These are phyloP conservation scores for Pseudocercospora ulei DNA, from an alignment of 2,329 filamentous ascomycete species.

Conservation along the genomic window DNA sequence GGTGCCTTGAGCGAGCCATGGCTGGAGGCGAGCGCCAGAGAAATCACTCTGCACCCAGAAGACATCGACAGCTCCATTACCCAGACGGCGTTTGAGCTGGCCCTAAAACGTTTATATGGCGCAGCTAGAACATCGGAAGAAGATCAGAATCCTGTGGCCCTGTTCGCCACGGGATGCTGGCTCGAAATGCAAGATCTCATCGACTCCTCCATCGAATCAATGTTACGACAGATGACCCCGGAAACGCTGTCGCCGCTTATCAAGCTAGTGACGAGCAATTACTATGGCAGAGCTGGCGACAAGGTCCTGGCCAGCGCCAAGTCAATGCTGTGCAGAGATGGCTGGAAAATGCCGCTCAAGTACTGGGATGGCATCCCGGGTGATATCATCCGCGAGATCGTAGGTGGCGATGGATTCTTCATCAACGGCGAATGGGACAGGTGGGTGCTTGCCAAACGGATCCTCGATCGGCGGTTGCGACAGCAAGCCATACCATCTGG, in stretches of 20 bases:
- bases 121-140: slow-evolving; percentile 43
- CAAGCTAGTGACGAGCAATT: slow-evolving; percentile 47
- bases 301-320: slow-evolving; percentile 49
- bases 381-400: slow-evolving; percentile 50
- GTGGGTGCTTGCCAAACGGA: slow-evolving; percentile 47
- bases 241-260: slow-evolving; percentile 44
- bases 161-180: slow-evolving; percentile 51
- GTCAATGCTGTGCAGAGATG: slow-evolving; percentile 49
- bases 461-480: slow-evolving; percentile 46
- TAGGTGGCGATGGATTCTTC: slow-evolving; percentile 52
- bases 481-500: slow-evolving; percentile 42
- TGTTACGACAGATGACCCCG: slow-evolving; percentile 48
- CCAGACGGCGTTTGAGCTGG: slow-evolving; percentile 46
- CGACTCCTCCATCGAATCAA: slow-evolving; percentile 46
- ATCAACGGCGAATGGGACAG: slow-evolving; percentile 50
- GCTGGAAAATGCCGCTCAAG: slow-evolving; percentile 47
- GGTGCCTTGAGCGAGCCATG: slow-evolving; percentile 48
- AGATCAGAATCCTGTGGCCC: slow-evolving; percentile 45
- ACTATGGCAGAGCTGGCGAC: slow-evolving; percentile 48
- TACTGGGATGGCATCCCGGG: slow-evolving; percentile 51
- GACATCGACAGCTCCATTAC: slow-evolving; percentile 48
- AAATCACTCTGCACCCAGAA: slow-evolving; percentile 46
- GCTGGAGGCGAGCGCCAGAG: slow-evolving; percentile 46
- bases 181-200: slow-evolving; percentile 50
- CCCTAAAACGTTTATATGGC: slow-evolving; percentile 48